Evolutionary conservation across 768 basidiomycete species (phyloP).

Genomic region (Phylloporus sp.): DNA sequence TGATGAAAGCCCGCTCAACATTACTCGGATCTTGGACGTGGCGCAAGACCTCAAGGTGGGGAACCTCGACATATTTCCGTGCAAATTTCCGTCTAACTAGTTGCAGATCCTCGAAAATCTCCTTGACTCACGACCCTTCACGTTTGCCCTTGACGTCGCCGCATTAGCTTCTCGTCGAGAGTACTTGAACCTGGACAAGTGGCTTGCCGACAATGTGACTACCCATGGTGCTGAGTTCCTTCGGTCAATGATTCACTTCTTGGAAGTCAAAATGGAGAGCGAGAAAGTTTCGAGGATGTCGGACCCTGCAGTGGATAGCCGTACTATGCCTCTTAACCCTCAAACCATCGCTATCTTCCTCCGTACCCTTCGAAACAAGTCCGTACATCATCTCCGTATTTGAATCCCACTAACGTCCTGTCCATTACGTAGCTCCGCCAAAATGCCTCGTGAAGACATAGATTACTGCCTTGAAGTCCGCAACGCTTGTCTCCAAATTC

Average conservation of each 20-base stretch:
- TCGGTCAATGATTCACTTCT: conserved; percentile 80
- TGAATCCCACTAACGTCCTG: conserved; percentile 2
- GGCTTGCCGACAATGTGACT: conserved; percentile 86
- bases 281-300: conserved; percentile 76
- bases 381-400: conserved; percentile 25
- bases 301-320: conserved; percentile 71
- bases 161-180: conserved; percentile 90
- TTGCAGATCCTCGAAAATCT: conserved; percentile 85
- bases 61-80: conserved; percentile 3
- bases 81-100: conserved; percentile 3
- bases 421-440: conserved; percentile 52
- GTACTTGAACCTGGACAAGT: conserved; percentile 94
- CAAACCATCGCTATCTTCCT: conserved; percentile 91
- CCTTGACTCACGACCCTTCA: conserved; percentile 83
- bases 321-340: conserved; percentile 84
- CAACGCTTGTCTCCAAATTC: conserved; percentile 88
- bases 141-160: conserved; percentile 91
- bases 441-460: conserved; percentile 75
- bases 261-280: conserved; percentile 89
- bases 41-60: conserved; percentile 90
- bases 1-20: conserved; percentile 86
- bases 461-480: conserved; percentile 89
- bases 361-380: conserved; percentile 83
- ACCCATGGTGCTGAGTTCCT: conserved; percentile 84
- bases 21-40: conserved; percentile 91